Evolutionary conservation across 495 filamentous ascomycete genomes (phyloP).

Genomic region (Hyaloscypha variabilis): DNA sequence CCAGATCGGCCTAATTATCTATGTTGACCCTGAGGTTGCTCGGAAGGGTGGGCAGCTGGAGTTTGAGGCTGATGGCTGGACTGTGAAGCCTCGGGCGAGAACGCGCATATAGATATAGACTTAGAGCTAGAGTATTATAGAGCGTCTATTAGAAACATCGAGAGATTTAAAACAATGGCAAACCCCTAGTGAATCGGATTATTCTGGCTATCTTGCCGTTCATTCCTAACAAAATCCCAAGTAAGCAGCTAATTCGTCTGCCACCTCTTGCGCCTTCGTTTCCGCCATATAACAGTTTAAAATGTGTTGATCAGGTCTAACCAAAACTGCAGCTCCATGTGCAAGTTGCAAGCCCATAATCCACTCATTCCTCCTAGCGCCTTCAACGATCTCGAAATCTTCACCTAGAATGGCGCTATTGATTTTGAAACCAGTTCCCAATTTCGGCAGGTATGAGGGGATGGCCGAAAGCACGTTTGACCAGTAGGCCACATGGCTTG

Average conservation of each 20-base stretch:
- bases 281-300: conserved; percentile 13
- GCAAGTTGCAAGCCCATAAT: conserved; percentile 27
- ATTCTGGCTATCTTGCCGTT: no score
- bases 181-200: no score
- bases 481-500: neutral
- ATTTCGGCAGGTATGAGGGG: conserved; percentile 8
- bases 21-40: no score
- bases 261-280: neutral
- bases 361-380: conserved; percentile 23
- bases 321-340: conserved; percentile 32
- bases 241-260: neutral
- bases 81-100: no score
- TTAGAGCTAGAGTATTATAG: no score
- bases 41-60: no score
- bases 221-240: conserved; percentile 6
- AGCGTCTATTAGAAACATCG: no score
- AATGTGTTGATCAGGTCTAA: conserved; percentile 44
- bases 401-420: conserved; percentile 10
- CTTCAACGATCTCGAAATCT: conserved; percentile 28
- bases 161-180: no score
- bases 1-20: no score
- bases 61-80: no score
- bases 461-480: neutral
- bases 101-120: no score
- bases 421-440: conserved; percentile 14